Base-by-base conservation (phyloP, 345 rosid genomes). In the Toxicodendron radicans region DNA sequence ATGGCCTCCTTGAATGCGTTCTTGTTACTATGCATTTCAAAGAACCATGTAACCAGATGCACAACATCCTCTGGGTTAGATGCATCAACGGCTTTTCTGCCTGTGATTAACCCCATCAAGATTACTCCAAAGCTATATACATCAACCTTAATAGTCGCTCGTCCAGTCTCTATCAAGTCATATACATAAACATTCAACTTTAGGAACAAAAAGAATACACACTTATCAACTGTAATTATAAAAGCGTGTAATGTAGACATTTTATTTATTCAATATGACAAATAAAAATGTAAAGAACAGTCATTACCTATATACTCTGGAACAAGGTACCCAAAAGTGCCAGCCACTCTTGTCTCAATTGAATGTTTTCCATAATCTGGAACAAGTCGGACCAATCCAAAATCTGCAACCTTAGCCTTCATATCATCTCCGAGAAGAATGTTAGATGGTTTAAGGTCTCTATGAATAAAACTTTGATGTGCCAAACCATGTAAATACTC, bases 311-410 rank as follows among this genome's bases (percentile, higher is more conserved):
- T 88, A 67, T 88, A 83, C 77, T 87, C 89, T 0, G 88, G 89
- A 4, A 88, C 89, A 48, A 88, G 87, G 72, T 86, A 88, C 35
- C 89, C 89, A 72, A 84, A 88, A 30, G 88, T 88, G 68, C 89
- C 89, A 30, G 84, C 91, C 48, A 85, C 67, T 70, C 84, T 84
- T 0, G 88, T 85, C 68, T 79, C 86, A 62, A 84, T 60, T 0
- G 88, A 85, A 16, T 79, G 69, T 46, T 70, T 33, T 27, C 80
- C 74, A 0, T 78, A 86, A 33, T 85, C 89, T 7, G 91, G 88
- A 6, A 86, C 91, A 68, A 82, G 84, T 27, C 84, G 81, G 45
- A 87, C 89, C 64, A 87, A 74, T 51, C 91, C 91, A 78, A 87
- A 87, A 58, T 87, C 86, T 20, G 89, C 78, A 65, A 85, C 91